phyloP scores from a whole-genome alignment of 2,329 filamentous ascomycete species.

The Pyrenochaeta sp. region DNA sequence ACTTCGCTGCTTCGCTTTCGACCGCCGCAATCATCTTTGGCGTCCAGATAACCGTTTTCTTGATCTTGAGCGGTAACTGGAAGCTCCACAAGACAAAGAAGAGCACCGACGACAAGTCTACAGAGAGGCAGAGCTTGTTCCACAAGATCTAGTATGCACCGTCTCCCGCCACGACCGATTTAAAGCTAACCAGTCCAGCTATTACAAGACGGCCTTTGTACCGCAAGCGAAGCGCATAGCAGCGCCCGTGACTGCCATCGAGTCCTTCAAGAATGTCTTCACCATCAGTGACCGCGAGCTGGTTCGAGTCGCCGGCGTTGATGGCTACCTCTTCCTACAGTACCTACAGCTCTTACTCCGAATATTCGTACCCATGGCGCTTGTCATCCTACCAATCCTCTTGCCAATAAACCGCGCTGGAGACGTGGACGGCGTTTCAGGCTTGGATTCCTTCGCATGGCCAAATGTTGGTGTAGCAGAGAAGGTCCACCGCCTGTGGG shows the following conservation, averaged over 20 bases:
- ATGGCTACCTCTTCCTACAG: slow-evolving; percentile 96
- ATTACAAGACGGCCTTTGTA: slow-evolving; percentile 51
- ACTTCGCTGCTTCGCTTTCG: slow-evolving; percentile 48
- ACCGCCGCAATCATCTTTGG: slow-evolving; percentile 48
- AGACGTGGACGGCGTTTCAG: slow-evolving; percentile 62
- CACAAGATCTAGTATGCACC: slow-evolving; percentile 48
- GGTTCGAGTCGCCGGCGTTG: slow-evolving; percentile 93
- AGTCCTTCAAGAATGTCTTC: slow-evolving; percentile 61
- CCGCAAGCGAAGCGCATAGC: slow-evolving; percentile 45
- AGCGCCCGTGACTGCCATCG: slow-evolving; percentile 45
- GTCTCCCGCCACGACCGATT: not conserved
- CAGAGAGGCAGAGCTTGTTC: slow-evolving; percentile 46
- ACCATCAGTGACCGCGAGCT: slow-evolving; percentile 80
- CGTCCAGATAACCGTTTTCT: slow-evolving; percentile 43
- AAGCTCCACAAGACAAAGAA: slow-evolving; percentile 39
- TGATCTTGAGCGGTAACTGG: slow-evolving; percentile 51
- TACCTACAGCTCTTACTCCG: slow-evolving; percentile 87
- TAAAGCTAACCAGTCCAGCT: slow-evolving; percentile 37
- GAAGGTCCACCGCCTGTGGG: slow-evolving; percentile 78
- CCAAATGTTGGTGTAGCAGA: slow-evolving; percentile 74
- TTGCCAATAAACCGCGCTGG: slow-evolving; percentile 83
- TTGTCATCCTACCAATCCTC: slow-evolving; percentile 82
- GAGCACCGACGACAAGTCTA: slow-evolving; percentile 22
- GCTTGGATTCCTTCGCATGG: slow-evolving; percentile 83
- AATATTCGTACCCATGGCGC: slow-evolving; percentile 86